A percentile compares a stretch with the other conserved stretches of the same genome.
Evolutionary conservation across 768 basidiomycete genomes (phyloP).

Genomic region (Macrocybe gigantea): DNA sequence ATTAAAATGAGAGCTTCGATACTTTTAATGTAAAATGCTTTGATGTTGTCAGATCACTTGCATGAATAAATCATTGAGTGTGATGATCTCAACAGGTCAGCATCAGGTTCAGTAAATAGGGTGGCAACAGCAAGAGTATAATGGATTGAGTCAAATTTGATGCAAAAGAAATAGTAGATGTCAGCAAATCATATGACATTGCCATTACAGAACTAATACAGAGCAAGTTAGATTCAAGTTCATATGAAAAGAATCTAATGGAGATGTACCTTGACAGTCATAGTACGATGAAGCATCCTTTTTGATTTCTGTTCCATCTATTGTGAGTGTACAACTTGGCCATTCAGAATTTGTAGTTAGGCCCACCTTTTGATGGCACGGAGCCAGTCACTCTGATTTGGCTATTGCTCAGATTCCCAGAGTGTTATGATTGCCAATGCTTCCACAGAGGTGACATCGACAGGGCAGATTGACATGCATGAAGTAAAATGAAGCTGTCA

Average conservation of each 20-base stretch:
- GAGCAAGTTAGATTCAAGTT: neutral
- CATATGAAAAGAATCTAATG: neutral
- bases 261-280: neutral
- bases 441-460: neutral
- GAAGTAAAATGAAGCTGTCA: neutral
- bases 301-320: neutral
- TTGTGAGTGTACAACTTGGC: constrained; percentile 10
- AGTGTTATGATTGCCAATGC: neutral
- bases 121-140: neutral
- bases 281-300: neutral
- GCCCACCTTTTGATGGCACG: constrained; percentile 10
- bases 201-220: neutral
- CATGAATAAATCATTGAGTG: neutral
- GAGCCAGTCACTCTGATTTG: neutral
- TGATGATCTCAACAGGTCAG: neutral
- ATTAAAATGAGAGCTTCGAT: neutral
- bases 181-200: neutral
- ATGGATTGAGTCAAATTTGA: neutral
- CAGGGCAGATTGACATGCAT: neutral
- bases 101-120: neutral
- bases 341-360: constrained; percentile 13
- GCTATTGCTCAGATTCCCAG: neutral
- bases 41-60: neutral
- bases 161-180: neutral
- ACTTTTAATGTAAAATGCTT: neutral